Evolutionary conservation across 2,329 filamentous ascomycete species (phyloP), one percentile per base, ranked within the genome.

Genomic region (Diaporthe sp.): DNA sequence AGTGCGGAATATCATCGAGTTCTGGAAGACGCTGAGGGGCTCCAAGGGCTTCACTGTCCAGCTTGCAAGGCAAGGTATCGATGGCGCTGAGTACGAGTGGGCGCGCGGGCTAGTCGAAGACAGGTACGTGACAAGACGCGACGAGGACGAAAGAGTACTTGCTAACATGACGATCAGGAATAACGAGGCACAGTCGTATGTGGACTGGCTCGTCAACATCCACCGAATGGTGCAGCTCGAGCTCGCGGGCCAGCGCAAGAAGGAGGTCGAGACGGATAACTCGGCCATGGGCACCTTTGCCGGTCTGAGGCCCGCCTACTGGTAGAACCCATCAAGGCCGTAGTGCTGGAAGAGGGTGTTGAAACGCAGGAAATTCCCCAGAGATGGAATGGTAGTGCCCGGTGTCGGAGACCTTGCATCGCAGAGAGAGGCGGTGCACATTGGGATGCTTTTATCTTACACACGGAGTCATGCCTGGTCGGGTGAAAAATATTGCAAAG

Each of bases 71-170:
- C 97, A 98, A 84, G 96, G 96, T 0, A 89, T 98, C 5, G 97
- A 99, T 81, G 97, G 97, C 0, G 95, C 96, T 4, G 97, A 99
- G 84, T 98, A 95, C 81, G 97, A 99, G 84, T 99, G 98, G 87
- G 97, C 97, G 10, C 89, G 96, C 72, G 88, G 97, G 85, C 85
- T 99, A 79, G 92, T 98, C 44, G 97, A 99, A 85, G 97, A 99
- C 82, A 91, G 97, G 78, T 73, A 73, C 51, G 71, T 65, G 22
- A 31, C 46, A 13, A 17, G 61, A 46, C 37, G 19, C n/a, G n/a
- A 37, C 19, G 15, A 42, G 46, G 22, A 34, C 46, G 19, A 55
- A 12, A 22, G 58, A 13, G 15, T 10, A 25, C 4, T 1, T 37
- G 58, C 71, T 73, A 28, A 73, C 37, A 37, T n/a, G 19, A 31